Evolutionary conservation across 257 asterid species (phyloP).

Genomic region (Cordia subcordata): DNA sequence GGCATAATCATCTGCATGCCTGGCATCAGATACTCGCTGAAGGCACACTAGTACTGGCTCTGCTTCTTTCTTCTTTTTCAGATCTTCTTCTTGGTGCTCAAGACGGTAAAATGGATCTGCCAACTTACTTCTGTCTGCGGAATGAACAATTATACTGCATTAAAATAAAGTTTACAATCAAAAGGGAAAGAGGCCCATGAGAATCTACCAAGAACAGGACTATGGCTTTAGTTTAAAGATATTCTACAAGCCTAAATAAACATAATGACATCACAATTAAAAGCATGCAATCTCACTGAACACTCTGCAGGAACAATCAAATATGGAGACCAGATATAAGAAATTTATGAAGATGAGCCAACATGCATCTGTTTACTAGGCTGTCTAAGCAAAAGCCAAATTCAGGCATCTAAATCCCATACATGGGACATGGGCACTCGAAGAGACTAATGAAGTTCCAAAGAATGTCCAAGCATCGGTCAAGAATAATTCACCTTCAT

Average conservation of each 20-base stretch:
- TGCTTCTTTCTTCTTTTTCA: constrained; percentile 91
- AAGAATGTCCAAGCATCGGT: not conserved
- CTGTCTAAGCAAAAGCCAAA: too few relatives aligned
- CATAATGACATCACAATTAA: too few relatives aligned
- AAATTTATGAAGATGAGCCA: too few relatives aligned
- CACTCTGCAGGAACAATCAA: too few relatives aligned
- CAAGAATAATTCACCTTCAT: constrained; percentile 49
- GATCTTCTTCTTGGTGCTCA: constrained; percentile 90
- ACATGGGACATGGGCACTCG: too few relatives aligned
- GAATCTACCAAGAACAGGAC: not conserved
- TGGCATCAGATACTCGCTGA: constrained; percentile 72
- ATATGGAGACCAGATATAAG: too few relatives aligned
- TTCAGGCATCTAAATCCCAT: too few relatives aligned
- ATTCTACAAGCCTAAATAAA: not conserved
- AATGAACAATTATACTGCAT: not conserved
- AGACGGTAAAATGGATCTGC: constrained; percentile 85
- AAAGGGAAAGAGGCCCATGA: not conserved
- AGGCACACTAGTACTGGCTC: constrained; percentile 88
- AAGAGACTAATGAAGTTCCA: too few relatives aligned
- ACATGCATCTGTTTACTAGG: too few relatives aligned
- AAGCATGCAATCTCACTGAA: too few relatives aligned
- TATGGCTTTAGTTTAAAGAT: not conserved
- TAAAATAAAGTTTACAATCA: not conserved
- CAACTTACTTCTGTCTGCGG: constrained; percentile 65
- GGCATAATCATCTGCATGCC: constrained; percentile 84